These are phyloP conservation scores for Penicillium sp. DNA, from an alignment of 2,329 filamentous ascomycete genomes.

Conservation along the genomic window DNA sequence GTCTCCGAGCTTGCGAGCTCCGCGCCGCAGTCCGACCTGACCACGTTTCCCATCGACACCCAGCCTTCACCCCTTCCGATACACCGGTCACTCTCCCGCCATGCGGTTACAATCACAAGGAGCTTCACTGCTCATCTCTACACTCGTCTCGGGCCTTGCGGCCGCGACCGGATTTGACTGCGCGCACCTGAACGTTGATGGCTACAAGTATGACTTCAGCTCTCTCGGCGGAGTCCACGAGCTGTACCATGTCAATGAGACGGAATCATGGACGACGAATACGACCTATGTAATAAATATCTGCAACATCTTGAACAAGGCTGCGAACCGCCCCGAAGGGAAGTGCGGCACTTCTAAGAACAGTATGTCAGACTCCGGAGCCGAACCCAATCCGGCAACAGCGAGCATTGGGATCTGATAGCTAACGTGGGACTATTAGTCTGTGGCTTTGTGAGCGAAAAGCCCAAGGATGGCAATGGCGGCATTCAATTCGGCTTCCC, in stretches of 20 bases:
- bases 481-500: conserved; percentile 60
- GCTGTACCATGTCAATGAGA: conserved; percentile 31
- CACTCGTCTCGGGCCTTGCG: conserved; percentile 27
- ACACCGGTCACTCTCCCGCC: conserved; percentile 8
- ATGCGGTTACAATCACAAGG: conserved; percentile 35
- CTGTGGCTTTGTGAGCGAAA: conserved; percentile 67
- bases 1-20: conserved; percentile 6
- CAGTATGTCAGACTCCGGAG: conserved; percentile 24
- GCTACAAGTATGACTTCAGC: conserved; percentile 41
- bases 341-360: conserved; percentile 37
- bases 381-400: neutral
- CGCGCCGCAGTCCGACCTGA: neutral
- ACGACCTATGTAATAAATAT: conserved; percentile 40
- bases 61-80: neutral
- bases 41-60: neutral
- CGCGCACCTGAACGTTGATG: conserved; percentile 33
- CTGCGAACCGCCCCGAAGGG: conserved; percentile 23
- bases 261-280: conserved; percentile 28
- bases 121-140: conserved; percentile 26
- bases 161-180: conserved; percentile 40
- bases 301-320: conserved; percentile 31
- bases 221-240: conserved; percentile 39
- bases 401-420: neutral
- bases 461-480: conserved; percentile 49
- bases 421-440: conserved; percentile 48